phyloP scores from a whole-genome alignment of 305 asterid species.

The Fraxinus velutina region DNA sequence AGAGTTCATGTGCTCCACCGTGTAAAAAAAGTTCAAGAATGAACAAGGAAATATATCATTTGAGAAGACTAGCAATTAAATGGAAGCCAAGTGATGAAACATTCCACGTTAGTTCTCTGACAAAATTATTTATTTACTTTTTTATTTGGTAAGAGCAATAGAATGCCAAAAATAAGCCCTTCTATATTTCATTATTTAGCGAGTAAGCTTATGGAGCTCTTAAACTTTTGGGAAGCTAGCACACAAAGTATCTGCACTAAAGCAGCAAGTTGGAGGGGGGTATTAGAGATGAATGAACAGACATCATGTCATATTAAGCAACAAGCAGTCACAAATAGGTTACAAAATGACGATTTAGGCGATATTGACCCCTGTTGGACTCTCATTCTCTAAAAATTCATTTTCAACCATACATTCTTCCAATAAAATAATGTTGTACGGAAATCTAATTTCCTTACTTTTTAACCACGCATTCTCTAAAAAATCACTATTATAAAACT shows the following conservation, averaged over 20 bases:
- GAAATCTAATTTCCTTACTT: neutral
- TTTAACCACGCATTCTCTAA: neutral
- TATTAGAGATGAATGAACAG: neutral
- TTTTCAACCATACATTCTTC: neutral
- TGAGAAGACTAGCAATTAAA: neutral
- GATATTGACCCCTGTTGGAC: neutral
- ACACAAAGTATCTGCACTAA: neutral
- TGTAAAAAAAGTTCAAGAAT: neutral
- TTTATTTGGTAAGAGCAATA: neutral
- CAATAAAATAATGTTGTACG: neutral
- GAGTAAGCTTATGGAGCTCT: neutral
- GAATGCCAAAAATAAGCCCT: neutral
- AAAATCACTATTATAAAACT: neutral
- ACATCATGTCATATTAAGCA: neutral
- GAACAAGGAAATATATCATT: neutral
- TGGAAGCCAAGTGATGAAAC: neutral
- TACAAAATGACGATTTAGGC: neutral
- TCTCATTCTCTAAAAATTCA: neutral
- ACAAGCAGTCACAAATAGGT: neutral
- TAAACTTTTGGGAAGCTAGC: neutral
- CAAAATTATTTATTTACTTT: neutral
- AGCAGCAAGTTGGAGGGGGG: neutral
- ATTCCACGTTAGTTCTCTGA: neutral
- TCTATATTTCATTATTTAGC: neutral
- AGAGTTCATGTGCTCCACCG: constrained; percentile 13